These are phyloP conservation scores for Barbarea vulgaris DNA, from an alignment of 345 rosid genomes.

Conservation along the genomic window DNA sequence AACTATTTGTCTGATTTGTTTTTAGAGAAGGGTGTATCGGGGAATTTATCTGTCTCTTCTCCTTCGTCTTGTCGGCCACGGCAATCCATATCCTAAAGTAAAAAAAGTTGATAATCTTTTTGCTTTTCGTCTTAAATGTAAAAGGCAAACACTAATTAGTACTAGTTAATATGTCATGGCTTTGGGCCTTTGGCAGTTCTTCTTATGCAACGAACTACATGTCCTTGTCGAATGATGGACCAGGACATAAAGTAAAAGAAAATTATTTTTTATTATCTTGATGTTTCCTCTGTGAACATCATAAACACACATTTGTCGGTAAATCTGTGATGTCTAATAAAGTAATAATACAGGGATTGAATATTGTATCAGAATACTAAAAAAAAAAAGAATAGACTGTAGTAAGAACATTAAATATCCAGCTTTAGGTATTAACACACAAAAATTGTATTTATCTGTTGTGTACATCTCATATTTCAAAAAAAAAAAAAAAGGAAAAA, in stretches of 20 bases:
- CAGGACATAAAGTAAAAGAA: not conserved
- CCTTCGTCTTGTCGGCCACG: slow-evolving; percentile 28
- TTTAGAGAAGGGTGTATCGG: slow-evolving; percentile 21
- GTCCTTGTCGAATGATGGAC: not conserved
- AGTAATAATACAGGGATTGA: not conserved
- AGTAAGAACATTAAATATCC: not conserved
- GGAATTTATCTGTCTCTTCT: not conserved
- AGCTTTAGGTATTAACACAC: not conserved
- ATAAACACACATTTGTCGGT: not conserved
- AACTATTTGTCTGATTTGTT: slow-evolving; percentile 56
- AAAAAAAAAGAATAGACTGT: not conserved
- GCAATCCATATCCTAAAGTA: not conserved
- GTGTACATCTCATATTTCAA: not conserved
- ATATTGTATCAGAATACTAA: not conserved
- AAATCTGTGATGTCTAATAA: not conserved
- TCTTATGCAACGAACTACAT: not conserved
- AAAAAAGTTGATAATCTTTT: not conserved
- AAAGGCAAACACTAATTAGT: slow-evolving; percentile 19
- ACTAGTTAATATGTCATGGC: not conserved
- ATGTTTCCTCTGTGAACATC: not conserved
- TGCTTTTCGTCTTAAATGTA: slow-evolving; percentile 21
- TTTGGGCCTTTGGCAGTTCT: not conserved
- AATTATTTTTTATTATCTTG: not conserved
- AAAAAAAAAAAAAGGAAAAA: too few relatives aligned
- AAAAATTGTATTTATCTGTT: not conserved